Evolutionary conservation across 2,329 filamentous ascomycete species (phyloP), one percentile per base, ranked within the genome.

Genomic region (Colletotrichum sp.): DNA sequence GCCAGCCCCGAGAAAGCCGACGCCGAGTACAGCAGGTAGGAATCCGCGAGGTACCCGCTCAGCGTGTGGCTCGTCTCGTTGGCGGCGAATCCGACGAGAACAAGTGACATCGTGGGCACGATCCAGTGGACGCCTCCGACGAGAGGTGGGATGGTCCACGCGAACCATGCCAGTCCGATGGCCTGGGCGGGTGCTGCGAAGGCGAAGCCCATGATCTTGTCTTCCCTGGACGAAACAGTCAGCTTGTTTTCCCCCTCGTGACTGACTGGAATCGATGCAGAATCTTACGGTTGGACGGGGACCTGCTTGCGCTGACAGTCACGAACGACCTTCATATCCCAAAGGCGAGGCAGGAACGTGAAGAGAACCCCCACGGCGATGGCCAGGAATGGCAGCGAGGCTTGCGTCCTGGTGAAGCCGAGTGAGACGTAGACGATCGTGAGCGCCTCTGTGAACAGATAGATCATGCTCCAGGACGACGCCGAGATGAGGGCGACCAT

Each of bases 361-460:
- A 87, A 78, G 11, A 84, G 52, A 2, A 86, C 82, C 5, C 88
- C 88, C 0, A 86, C 72, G 0, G 79, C 82, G 22, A 87, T 82
- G 2, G 85, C 82, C 13, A 88, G 77, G 69, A 88, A 88, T 0
- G 84, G 81, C 0, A 88, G 79, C 0, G 84, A 86, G 1, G 86
- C 79, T 6, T 84, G 78, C 2, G 82, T 78, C 3, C 75, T 70
- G 4, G 80, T 77, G 77, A 88, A 83, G 6, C 82, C 82, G 67
- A 85, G 78, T 6, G 81, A 80, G 34, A 81, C 71, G 78, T 87
- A 89, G 5, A 89, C 83, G 0, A 82, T 78, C 1, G 82, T 80
- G 0, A 89, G 78, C 0, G 85, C 83, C 80, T 88, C 86, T 1
- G 87, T 86, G 77, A 88, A 87, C 5, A 89, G 84, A 75, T 89